These are phyloP conservation scores for Chalaropsis ovoidea DNA, from an alignment of 2,329 filamentous ascomycete genomes.

Conservation along the genomic window DNA sequence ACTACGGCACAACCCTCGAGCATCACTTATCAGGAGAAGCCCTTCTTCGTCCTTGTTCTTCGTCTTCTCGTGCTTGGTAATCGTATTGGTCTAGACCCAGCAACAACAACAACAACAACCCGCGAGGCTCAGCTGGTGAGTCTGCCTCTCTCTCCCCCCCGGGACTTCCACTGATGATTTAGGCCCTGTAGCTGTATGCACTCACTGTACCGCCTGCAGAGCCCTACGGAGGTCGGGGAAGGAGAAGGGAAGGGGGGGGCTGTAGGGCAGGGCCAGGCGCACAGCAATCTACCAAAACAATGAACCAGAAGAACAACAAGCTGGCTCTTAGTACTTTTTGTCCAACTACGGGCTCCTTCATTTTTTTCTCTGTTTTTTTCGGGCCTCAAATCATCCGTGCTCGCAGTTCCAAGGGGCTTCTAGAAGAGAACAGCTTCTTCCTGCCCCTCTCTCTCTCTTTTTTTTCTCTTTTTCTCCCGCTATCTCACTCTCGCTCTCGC, in stretches of 20 bases:
- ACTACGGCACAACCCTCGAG: too few relatives aligned
- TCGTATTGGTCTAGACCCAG: background rate
- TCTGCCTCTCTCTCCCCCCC: background rate
- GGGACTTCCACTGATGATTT: background rate
- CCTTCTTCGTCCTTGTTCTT: background rate
- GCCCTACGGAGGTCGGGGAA: too few relatives aligned
- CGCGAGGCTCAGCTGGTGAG: background rate
- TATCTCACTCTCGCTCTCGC: too few relatives aligned
- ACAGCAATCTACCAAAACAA: too few relatives aligned
- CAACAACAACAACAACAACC: too few relatives aligned
- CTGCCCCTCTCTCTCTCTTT: background rate
- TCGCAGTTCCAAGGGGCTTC: background rate
- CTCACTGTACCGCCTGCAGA: background rate
- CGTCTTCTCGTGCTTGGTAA: background rate
- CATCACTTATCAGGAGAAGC: too few relatives aligned
- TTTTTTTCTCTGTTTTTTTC: background rate
- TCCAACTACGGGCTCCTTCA: too few relatives aligned
- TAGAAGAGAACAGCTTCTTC: background rate
- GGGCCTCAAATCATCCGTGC: constrained; percentile 1
- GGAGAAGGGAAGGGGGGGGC: too few relatives aligned
- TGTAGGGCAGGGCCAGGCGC: background rate
- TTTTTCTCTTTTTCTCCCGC: too few relatives aligned
- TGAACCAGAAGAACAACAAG: too few relatives aligned
- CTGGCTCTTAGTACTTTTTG: too few relatives aligned
- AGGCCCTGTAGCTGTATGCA: background rate